Evolutionary conservation across 2,329 filamentous ascomycete genomes (phyloP).

Genomic region (Arachnomyces sp.): DNA sequence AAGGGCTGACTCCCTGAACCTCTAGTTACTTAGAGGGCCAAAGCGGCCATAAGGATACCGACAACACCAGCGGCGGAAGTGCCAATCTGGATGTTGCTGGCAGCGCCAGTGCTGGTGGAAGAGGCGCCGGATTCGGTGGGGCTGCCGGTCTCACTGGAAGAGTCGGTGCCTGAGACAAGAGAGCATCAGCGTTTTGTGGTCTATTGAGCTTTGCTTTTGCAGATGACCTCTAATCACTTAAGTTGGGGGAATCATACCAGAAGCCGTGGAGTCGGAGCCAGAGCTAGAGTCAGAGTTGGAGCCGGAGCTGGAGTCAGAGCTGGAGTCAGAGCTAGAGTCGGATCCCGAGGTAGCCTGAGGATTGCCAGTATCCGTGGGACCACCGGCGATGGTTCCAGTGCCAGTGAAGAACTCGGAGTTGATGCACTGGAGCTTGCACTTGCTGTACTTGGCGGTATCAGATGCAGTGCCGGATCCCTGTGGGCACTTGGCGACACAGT

Average conservation of each 20-base stretch:
- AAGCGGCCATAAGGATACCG: slow-evolving; percentile 29
- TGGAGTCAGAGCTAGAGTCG: slow-evolving; percentile 17
- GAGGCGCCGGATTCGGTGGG: slow-evolving; percentile 10
- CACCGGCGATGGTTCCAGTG: slow-evolving; percentile 9
- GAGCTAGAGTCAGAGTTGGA: slow-evolving; percentile 14
- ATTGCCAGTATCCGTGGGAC: neutral
- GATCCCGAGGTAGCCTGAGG: slow-evolving; percentile 1
- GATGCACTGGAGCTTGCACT: slow-evolving; percentile 45
- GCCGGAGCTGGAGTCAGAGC: slow-evolving; percentile 12
- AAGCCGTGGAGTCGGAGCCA: slow-evolving; percentile 11
- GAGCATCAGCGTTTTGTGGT: too few species aligned
- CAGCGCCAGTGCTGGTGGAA: slow-evolving; percentile 24
- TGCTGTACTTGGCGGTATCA: slow-evolving; percentile 39
- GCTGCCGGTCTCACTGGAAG: slow-evolving; percentile 9
- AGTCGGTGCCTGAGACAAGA: slow-evolving; percentile 6
- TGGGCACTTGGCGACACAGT: slow-evolving; percentile 46
- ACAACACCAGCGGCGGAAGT: slow-evolving; percentile 27
- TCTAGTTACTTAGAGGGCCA: slow-evolving; percentile 25
- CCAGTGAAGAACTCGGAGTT: slow-evolving; percentile 40
- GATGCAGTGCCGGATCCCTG: slow-evolving; percentile 44
- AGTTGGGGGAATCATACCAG: slow-evolving; percentile 4
- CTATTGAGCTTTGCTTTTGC: too few species aligned
- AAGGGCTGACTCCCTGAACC: too few species aligned
- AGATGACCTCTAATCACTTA: too few species aligned
- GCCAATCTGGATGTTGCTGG: slow-evolving; percentile 21